A percentile compares a stretch with the other conserved stretches of the same genome.
phyloP scores from a whole-genome alignment of 2,329 filamentous ascomycete genomes.

The Fonsecaea nubica region DNA sequence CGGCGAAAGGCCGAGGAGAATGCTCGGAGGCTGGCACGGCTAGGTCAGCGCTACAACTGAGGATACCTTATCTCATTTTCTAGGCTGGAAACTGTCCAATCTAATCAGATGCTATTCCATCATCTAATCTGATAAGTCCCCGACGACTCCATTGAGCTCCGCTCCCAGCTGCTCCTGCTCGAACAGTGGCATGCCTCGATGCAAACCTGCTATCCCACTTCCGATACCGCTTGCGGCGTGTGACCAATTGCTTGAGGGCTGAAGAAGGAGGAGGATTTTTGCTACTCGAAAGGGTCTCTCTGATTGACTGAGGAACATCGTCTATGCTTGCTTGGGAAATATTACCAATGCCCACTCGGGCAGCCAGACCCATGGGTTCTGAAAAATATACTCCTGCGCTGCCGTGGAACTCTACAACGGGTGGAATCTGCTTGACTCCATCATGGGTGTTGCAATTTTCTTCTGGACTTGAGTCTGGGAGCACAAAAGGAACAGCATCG shows the following conservation, averaged over 20 bases:
- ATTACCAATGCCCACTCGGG: background rate
- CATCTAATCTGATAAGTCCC: conserved; percentile 4
- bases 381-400: background rate
- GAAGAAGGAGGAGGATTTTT: background rate
- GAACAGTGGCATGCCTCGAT: conserved; percentile 1
- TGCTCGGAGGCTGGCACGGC: background rate
- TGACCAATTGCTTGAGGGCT: background rate
- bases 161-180: background rate
- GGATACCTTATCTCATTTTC: conserved; percentile 3
- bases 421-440: background rate
- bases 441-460: background rate
- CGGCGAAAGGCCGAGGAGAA: background rate
- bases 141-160: background rate
- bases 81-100: background rate
- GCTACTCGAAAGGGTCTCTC: background rate
- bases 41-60: conserved; percentile 4
- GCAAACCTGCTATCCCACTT: background rate
- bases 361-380: background rate
- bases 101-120: background rate
- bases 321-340: background rate
- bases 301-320: background rate
- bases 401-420: background rate
- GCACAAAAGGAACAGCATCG: conserved; percentile 5
- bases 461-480: background rate
- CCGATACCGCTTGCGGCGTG: background rate